These are phyloP conservation scores for Mucor sp. DNA, from an alignment of 371 early-diverging fungal genomes.

Conservation along the genomic window DNA sequence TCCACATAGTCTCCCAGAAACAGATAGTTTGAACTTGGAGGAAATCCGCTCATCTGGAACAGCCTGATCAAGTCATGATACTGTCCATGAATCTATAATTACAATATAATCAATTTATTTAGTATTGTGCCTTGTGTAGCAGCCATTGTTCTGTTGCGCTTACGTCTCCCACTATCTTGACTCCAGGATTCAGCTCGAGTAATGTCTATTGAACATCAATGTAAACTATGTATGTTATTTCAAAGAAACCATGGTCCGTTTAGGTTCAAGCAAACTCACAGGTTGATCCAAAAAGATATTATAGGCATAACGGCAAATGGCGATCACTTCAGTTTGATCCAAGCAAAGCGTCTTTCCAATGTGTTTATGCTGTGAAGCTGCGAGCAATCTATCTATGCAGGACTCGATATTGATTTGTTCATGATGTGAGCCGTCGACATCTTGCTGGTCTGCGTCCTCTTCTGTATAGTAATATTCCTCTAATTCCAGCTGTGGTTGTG, in stretches of 20 bases:
- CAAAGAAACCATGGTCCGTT: background rate
- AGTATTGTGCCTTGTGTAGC: background rate
- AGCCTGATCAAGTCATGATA: constrained; percentile 85
- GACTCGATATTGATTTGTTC: constrained; percentile 72
- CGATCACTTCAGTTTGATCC: constrained; percentile 80
- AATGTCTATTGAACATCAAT: constrained; percentile 51
- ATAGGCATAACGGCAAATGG: constrained; percentile 82
- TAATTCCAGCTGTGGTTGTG: background rate
- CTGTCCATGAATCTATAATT: constrained; percentile 83
- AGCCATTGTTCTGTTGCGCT: background rate
- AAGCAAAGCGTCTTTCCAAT: constrained; percentile 70
- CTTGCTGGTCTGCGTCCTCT: background rate
- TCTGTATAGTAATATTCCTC: background rate
- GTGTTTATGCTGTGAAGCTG: constrained; percentile 69
- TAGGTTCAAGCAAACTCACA: constrained; percentile 20
- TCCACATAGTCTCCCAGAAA: constrained; percentile 98
- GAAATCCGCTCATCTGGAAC: constrained; percentile 88
- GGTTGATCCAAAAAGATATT: constrained; percentile 94
- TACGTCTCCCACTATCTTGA: constrained; percentile 94
- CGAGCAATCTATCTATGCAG: constrained; percentile 76
- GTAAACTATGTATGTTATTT: background rate
- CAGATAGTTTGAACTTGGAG: constrained; percentile 84
- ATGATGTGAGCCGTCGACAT: background rate
- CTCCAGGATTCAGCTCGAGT: constrained; percentile 91
- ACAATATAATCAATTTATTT: constrained; percentile 2